Percentiles rank a stretch among this genome's conserved stretches.
These are phyloP conservation scores for Perilla frutescens DNA, from an alignment of 257 asterid species.

Conservation along the genomic window DNA sequence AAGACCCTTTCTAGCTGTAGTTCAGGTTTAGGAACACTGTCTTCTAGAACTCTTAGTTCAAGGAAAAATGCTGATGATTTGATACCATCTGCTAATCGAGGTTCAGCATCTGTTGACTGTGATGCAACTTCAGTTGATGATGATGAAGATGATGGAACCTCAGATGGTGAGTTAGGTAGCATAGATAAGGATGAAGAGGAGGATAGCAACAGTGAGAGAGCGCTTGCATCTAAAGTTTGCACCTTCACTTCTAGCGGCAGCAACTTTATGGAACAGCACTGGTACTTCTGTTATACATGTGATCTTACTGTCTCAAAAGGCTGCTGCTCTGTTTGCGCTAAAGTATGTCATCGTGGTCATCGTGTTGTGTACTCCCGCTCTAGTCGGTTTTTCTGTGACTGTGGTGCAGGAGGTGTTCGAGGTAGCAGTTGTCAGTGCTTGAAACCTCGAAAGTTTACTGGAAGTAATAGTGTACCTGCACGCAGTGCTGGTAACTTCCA, in stretches of 20 bases:
- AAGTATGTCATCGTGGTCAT: conserved; percentile 99
- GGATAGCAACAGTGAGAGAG: conserved; percentile 85
- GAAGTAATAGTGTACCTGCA: conserved; percentile 61
- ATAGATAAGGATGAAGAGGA: conserved; percentile 96
- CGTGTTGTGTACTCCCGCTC: conserved; percentile 99
- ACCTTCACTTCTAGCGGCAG: conserved; percentile 99
- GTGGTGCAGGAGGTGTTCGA: conserved; percentile 99
- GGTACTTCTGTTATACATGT: conserved; percentile 99
- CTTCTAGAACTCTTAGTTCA: conserved; percentile 70
- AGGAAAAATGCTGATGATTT: conserved; percentile 70
- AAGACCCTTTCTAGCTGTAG: conserved; percentile 57
- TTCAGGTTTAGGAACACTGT: conserved; percentile 59
- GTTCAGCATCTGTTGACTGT: conserved; percentile 75
- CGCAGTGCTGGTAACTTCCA: conserved; percentile 69
- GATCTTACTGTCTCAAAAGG: conserved; percentile 98
- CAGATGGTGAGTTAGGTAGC: conserved; percentile 97
- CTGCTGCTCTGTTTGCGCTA: conserved; percentile 98
- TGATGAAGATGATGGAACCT: conserved; percentile 99
- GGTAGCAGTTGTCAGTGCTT: conserved; percentile 97
- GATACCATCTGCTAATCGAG: conserved; percentile 76
- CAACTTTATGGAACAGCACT: conserved; percentile 99
- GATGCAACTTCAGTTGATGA: conserved; percentile 98
- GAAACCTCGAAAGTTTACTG: conserved; percentile 89
- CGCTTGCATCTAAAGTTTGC: conserved; percentile 95
- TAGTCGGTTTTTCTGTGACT: conserved; percentile 97